Evolutionary conservation across 495 filamentous ascomycete species (phyloP).

Genomic region (Lichina pygmaea): DNA sequence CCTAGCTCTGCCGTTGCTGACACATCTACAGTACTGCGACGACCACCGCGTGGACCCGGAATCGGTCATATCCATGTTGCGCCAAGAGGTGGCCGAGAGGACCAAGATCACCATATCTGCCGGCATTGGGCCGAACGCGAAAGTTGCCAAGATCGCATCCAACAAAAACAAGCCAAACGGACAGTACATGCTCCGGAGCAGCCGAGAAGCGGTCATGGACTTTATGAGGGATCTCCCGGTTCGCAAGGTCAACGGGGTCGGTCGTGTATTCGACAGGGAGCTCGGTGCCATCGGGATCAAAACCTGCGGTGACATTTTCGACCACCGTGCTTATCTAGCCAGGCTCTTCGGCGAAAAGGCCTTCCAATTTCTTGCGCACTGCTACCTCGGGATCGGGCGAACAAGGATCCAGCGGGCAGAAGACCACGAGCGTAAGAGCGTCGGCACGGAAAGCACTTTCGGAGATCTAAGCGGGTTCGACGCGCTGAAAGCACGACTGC

Average conservation of each 20-base stretch:
- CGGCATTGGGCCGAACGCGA: slow-evolving; percentile 79
- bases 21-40: slow-evolving; percentile 30
- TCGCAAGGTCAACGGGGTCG: slow-evolving; percentile 81
- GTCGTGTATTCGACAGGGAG: slow-evolving; percentile 82
- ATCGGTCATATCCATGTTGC: slow-evolving; percentile 47
- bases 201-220: slow-evolving; percentile 43
- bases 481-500: slow-evolving; percentile 51
- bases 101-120: slow-evolving; percentile 78
- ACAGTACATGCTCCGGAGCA: slow-evolving; percentile 49
- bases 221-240: slow-evolving; percentile 68
- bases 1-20: too few species aligned
- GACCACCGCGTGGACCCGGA: slow-evolving; percentile 40
- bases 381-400: slow-evolving; percentile 68
- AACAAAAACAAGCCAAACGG: slow-evolving; percentile 95
- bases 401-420: slow-evolving; percentile 71
- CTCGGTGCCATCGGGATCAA: slow-evolving; percentile 66
- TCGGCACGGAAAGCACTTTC: slow-evolving; percentile 87
- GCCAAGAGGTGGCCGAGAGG: slow-evolving; percentile 45
- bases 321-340: slow-evolving; percentile 38
- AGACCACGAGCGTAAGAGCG: slow-evolving; percentile 74
- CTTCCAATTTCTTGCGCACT: slow-evolving; percentile 59
- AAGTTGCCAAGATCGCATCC: slow-evolving; percentile 79
- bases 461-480: slow-evolving; percentile 42
- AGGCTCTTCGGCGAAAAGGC: slow-evolving; percentile 79
- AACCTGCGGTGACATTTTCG: slow-evolving; percentile 73